Conservation (phyloP, 1,284 basidiomycete species). For the Trametes sp. region DNA sequence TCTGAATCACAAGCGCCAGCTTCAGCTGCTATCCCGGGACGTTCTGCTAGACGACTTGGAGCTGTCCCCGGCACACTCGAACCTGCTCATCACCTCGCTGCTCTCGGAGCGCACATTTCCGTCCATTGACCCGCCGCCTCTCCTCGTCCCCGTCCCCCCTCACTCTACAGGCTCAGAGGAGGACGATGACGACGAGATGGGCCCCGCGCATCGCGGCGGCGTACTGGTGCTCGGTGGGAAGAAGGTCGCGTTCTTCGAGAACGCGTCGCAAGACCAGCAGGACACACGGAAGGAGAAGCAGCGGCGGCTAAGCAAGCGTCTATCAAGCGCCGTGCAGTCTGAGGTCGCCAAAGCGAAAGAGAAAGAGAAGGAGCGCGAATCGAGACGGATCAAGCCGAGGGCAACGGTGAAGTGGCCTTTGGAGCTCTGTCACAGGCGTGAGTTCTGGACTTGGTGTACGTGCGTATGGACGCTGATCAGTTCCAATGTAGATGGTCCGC, state of each 20-base stretch:
- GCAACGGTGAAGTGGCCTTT: conserved; percentile 74
- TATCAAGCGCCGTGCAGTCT: conserved; percentile 51
- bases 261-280: conserved; percentile 54
- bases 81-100: conserved; percentile 50
- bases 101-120: conserved; percentile 42
- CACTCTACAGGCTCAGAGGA: conserved; percentile 39
- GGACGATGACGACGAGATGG: conserved; percentile 39
- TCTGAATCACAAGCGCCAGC: conserved; percentile 65
- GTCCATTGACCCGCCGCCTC: conserved; percentile 48
- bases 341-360: conserved; percentile 54
- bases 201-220: conserved; percentile 58
- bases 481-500: conserved; percentile 59
- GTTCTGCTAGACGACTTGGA: conserved; percentile 57
- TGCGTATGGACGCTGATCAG: conserved; percentile 3
- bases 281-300: conserved; percentile 62
- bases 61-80: conserved; percentile 60
- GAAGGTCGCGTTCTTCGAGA: conserved; percentile 66
- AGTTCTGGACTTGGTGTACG: conserved; percentile 33
- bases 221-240: conserved; percentile 74
- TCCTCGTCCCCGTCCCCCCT: conserved; percentile 56
- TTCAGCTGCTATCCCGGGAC: conserved; percentile 69
- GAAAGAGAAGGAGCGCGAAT: conserved; percentile 64
- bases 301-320: conserved; percentile 56
- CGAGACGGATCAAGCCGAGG: conserved; percentile 58
- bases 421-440: conserved; percentile 72